phyloP scores from a whole-genome alignment of 2,329 filamentous ascomycete genomes.

The Alternaria dauci region DNA sequence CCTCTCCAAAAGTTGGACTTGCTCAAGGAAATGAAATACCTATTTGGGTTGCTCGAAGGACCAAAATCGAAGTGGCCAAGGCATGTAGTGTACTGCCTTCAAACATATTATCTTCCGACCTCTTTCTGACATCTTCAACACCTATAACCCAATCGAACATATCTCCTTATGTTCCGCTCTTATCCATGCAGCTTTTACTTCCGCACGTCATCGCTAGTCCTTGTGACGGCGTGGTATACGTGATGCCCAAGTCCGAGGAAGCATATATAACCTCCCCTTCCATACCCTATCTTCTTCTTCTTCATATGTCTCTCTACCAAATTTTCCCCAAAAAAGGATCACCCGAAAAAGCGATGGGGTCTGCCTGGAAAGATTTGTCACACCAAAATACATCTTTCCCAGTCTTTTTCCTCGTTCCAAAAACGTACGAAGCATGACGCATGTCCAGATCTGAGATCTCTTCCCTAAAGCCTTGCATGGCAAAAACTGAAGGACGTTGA shows the following conservation, averaged over 20 bases:
- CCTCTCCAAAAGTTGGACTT: not conserved
- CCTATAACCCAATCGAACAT: not conserved
- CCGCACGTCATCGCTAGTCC: fast-evolving
- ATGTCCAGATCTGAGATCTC: too few species aligned
- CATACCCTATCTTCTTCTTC: not conserved
- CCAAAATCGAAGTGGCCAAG: not conserved
- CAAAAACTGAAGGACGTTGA: fast-evolving
- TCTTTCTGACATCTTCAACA: not conserved
- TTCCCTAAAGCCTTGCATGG: too few species aligned
- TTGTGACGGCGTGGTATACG: fast-evolving
- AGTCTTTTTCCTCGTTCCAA: not conserved
- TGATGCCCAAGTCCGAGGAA: not conserved
- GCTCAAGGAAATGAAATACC: too few species aligned
- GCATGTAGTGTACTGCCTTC: not conserved
- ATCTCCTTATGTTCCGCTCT: not conserved
- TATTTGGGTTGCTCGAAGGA: not conserved
- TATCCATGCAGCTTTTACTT: not conserved
- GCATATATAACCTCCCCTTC: not conserved
- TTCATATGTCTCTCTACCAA: not conserved
- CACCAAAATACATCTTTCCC: too few species aligned
- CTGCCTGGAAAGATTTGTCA: too few species aligned
- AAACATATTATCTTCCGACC: not conserved
- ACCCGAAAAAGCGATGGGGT: not conserved
- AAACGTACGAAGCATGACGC: too few species aligned
- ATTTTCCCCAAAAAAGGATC: not conserved